phyloP scores from a whole-genome alignment of 805 yeast genomes.

The Hanseniaspora thailandica region DNA sequence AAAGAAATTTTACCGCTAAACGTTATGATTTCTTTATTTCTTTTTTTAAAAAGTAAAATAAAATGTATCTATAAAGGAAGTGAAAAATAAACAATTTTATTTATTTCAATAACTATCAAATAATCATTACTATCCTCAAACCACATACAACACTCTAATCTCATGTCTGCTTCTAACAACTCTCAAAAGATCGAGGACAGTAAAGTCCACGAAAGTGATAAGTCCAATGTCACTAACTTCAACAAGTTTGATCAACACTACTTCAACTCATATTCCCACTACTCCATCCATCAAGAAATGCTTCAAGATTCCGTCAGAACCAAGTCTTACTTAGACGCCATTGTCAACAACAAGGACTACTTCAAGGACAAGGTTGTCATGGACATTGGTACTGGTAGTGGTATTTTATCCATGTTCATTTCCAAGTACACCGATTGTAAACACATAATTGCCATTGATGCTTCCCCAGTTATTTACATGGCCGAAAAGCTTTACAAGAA shows the following conservation, averaged over 20 bases:
- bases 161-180: slow-evolving; percentile 13
- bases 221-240: slow-evolving; percentile 59
- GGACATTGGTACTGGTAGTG: slow-evolving; percentile 99
- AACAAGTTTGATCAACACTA: slow-evolving; percentile 82
- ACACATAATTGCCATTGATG: slow-evolving; percentile 93
- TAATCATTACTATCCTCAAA: too few relatives aligned
- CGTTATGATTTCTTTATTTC: too few relatives aligned
- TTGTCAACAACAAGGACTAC: slow-evolving; percentile 73
- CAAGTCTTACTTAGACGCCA: slow-evolving; percentile 80
- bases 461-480: slow-evolving; percentile 91
- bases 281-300: slow-evolving; percentile 98
- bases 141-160: too few relatives aligned
- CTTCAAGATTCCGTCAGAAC: slow-evolving; percentile 91
- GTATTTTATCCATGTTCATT: slow-evolving; percentile 94
- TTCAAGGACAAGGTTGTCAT: slow-evolving; percentile 89
- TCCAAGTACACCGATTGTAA: slow-evolving; percentile 91
- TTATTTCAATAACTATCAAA: too few relatives aligned
- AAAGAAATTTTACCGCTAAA: too few relatives aligned
- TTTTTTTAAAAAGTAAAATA: too few relatives aligned
- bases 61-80: too few relatives aligned
- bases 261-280: slow-evolving; percentile 89
- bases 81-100: too few relatives aligned
- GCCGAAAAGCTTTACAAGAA: slow-evolving; percentile 78
- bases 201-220: slow-evolving; percentile 22
- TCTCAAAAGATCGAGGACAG: slow-evolving; percentile 12